Percentiles rank a stretch among this genome's conserved stretches.
Conservation (phyloP, 1,284 basidiomycete species). For the Phenoliferia sp. region DNA sequence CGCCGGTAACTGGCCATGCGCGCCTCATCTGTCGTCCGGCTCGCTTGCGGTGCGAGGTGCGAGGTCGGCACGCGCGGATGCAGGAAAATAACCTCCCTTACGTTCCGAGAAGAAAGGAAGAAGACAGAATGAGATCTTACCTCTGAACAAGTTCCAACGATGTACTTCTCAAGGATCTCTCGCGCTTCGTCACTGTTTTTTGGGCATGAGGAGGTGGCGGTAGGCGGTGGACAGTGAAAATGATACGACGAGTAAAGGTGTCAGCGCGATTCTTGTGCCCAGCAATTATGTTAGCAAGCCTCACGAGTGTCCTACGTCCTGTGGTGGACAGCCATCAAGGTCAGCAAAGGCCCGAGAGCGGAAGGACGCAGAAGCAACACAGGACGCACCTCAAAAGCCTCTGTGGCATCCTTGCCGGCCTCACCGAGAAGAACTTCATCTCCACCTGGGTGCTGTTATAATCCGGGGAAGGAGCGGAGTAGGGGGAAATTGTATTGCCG, state of each 20-base stretch:
- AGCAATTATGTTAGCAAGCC: too few species aligned
- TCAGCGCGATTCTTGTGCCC: too few species aligned
- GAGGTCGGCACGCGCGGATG: too few species aligned
- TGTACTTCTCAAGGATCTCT: conserved; percentile 62
- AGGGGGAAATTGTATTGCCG: too few species aligned
- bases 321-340: background rate
- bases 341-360: background rate
- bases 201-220: background rate
- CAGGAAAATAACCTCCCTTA: too few species aligned
- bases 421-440: conserved; percentile 95
- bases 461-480: background rate
- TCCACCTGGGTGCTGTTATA: conserved; percentile 81
- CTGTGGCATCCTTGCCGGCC: conserved; percentile 91
- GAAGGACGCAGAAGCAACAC: too few species aligned
- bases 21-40: too few species aligned
- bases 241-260: too few species aligned
- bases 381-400: conserved; percentile 82
- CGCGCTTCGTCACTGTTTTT: conserved; percentile 72
- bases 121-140: conserved; percentile 36
- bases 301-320: background rate
- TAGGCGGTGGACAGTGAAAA: background rate
- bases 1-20: too few species aligned
- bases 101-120: too few species aligned
- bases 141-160: conserved; percentile 54
- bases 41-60: too few species aligned